These are phyloP conservation scores for Conticribra weissflogii DNA, from an alignment of 108 stramenopile species.

Conservation along the genomic window DNA sequence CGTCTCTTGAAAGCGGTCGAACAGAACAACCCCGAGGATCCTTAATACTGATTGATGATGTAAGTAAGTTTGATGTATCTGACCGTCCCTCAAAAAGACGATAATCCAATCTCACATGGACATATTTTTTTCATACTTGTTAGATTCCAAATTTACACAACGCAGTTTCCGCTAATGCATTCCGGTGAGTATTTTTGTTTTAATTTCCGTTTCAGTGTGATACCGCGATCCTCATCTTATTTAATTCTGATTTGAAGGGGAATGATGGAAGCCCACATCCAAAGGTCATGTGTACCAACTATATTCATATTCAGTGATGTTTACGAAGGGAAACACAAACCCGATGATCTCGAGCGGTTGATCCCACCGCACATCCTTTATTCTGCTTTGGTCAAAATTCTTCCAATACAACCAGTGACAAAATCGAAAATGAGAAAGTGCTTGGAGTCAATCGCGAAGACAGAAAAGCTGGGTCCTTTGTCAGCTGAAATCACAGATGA, in stretches of 20 bases:
- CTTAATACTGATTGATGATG: constrained; percentile 73
- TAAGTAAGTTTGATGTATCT: constrained; percentile 33
- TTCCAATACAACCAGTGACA: constrained; percentile 75
- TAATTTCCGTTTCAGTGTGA: background rate
- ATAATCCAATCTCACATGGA: too few species aligned
- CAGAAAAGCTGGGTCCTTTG: constrained; percentile 27
- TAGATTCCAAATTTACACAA: constrained; percentile 67
- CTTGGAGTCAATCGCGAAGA: constrained; percentile 57
- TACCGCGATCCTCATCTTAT: background rate
- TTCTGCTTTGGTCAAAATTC: constrained; percentile 48
- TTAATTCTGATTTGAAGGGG: constrained; percentile 22
- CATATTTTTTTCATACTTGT: background rate
- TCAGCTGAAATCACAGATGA: constrained; percentile 57
- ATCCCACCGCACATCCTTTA: constrained; percentile 60
- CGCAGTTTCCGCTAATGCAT: constrained; percentile 50
- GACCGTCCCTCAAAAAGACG: too few species aligned
- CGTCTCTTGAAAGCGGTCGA: too few species aligned
- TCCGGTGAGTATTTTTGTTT: constrained; percentile 41
- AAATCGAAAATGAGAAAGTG: constrained; percentile 77
- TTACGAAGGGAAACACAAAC: constrained; percentile 77
- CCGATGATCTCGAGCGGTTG: constrained; percentile 75
- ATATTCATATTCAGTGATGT: constrained; percentile 79
- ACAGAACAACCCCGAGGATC: constrained; percentile 37
- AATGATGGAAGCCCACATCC: constrained; percentile 66
- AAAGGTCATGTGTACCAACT: constrained; percentile 60